phyloP scores from a whole-genome alignment of 83 land plant species.

The Isoetes engelmannii region DNA sequence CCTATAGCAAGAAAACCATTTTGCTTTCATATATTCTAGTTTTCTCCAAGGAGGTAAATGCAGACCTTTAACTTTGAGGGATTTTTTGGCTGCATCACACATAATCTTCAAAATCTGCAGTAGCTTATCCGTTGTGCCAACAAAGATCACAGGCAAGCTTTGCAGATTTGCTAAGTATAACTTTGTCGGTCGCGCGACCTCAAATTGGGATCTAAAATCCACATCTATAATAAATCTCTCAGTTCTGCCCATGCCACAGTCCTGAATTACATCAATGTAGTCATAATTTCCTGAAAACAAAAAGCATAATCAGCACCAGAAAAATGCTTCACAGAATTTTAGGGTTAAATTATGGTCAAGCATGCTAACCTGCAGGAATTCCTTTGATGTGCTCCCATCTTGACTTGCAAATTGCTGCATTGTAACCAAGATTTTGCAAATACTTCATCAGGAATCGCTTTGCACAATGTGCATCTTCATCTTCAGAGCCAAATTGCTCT shows the following conservation, averaged over 20 bases:
- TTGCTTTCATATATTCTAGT: slow-evolving; percentile 52
- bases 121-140: slow-evolving; percentile 68
- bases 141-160: slow-evolving; percentile 57
- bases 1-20: slow-evolving; percentile 56
- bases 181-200: slow-evolving; percentile 75
- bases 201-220: slow-evolving; percentile 83
- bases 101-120: slow-evolving; percentile 57
- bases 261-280: slow-evolving; percentile 73
- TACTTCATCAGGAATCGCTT: slow-evolving; percentile 40
- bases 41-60: slow-evolving; percentile 70
- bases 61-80: slow-evolving; percentile 75
- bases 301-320: background rate
- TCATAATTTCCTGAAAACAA: slow-evolving; percentile 70
- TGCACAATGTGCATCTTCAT: slow-evolving; percentile 12
- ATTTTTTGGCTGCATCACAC: slow-evolving; percentile 67
- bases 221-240: slow-evolving; percentile 62
- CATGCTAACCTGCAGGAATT: slow-evolving; percentile 48
- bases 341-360: too few relatives aligned
- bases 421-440: slow-evolving; percentile 51
- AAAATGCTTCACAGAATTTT: background rate
- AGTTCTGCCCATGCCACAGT: background rate
- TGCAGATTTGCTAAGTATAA: slow-evolving; percentile 50
- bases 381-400: slow-evolving; percentile 78
- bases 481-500: slow-evolving; percentile 8
- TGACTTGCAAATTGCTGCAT: slow-evolving; percentile 83